Conservation (phyloP, 495 filamentous ascomycete species). For the Amniculicola lignicola region DNA sequence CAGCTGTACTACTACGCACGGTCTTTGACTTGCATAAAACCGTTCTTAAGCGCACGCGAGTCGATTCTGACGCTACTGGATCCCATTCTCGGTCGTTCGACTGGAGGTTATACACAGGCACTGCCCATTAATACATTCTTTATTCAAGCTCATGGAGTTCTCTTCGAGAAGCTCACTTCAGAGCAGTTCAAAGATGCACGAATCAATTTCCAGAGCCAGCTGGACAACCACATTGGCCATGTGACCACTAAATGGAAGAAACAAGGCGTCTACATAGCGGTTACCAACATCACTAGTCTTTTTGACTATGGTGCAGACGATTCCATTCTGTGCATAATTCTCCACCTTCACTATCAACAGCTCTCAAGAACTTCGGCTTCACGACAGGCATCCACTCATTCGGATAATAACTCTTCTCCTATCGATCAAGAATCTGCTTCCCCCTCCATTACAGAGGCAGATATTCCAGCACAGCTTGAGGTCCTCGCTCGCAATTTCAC, state of each 20-base stretch:
- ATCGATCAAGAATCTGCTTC: conserved; percentile 6
- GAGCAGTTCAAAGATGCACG: conserved; percentile 49
- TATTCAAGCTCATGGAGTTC: conserved; percentile 61
- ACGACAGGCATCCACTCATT: no score
- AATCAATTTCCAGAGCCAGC: conserved; percentile 50
- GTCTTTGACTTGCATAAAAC: conserved; percentile 39
- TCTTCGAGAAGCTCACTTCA: conserved; percentile 57
- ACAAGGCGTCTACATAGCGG: conserved; percentile 54
- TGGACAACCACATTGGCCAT: conserved; percentile 60
- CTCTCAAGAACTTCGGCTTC: no score
- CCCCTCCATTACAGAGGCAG: conserved; percentile 19
- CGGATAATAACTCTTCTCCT: no score
- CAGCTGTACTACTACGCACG: conserved; percentile 70
- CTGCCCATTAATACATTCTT: conserved; percentile 51
- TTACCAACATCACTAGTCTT: conserved; percentile 54
- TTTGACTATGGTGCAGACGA: conserved; percentile 61
- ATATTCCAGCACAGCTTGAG: conserved; percentile 21
- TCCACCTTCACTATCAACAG: conserved; percentile 35
- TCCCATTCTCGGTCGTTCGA: conserved; percentile 53
- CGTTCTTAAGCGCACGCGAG: conserved; percentile 53
- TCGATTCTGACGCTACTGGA: conserved; percentile 70
- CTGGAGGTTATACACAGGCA: conserved; percentile 40
- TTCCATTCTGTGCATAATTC: conserved; percentile 43
- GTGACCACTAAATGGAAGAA: conserved; percentile 61
- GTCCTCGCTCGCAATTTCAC: conserved; percentile 14